Percentiles rank a stretch among this genome's conserved stretches.
Evolutionary conservation across 139 green algal species (phyloP).

Genomic region (Chlamydomonas applanata): DNA sequence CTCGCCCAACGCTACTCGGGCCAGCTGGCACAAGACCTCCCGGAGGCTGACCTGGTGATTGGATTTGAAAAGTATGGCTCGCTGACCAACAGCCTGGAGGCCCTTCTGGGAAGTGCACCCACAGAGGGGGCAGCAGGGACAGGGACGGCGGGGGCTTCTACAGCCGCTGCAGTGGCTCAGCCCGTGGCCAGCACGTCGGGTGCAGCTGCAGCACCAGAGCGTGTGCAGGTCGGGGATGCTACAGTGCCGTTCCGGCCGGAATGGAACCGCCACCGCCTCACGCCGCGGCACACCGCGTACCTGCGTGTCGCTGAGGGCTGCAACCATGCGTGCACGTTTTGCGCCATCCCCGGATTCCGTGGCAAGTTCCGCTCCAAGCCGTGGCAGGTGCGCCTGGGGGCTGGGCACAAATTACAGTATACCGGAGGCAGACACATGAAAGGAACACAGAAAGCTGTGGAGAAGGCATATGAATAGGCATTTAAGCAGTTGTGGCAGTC

Average conservation of each 20-base stretch:
- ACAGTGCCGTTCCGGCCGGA: constrained; percentile 84
- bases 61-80: constrained; percentile 61
- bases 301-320: constrained; percentile 90
- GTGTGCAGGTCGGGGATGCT: constrained; percentile 66
- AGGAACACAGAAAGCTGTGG: too few relatives aligned
- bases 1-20: constrained; percentile 83
- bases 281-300: constrained; percentile 81
- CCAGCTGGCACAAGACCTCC: constrained; percentile 73
- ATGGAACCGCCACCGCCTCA: constrained; percentile 71
- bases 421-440: too few relatives aligned
- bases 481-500: too few relatives aligned
- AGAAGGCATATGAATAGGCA: too few relatives aligned
- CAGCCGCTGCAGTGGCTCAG: not conserved
- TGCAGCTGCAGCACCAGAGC: not conserved
- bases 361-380: constrained; percentile 89
- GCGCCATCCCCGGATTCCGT: constrained; percentile 81
- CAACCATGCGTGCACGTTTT: constrained; percentile 92
- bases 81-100: constrained; percentile 47
- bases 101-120: constrained; percentile 49
- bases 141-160: not conserved
- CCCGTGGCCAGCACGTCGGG: not conserved
- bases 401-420: too few relatives aligned
- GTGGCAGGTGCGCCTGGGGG: too few relatives aligned
- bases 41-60: constrained; percentile 75
- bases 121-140: not conserved